Evolutionary conservation across 2,329 filamentous ascomycete species (phyloP).

Genomic region (Beauveria medogensis): DNA sequence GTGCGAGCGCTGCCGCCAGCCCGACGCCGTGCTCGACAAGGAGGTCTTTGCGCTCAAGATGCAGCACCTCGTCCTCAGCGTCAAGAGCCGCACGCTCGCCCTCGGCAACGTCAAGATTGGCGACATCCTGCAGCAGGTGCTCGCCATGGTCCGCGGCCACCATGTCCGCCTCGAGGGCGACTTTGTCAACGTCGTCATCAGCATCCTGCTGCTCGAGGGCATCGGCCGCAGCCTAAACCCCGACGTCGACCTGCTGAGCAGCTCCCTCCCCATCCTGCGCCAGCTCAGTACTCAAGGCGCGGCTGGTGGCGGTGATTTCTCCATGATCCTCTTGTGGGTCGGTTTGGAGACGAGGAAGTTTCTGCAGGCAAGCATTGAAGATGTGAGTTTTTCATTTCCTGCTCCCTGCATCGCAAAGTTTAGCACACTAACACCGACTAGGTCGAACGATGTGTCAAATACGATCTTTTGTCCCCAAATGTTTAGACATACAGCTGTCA

Average conservation of each 20-base stretch:
- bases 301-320: constrained; percentile 65
- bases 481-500: constrained; percentile 42
- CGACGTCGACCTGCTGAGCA: constrained; percentile 74
- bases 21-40: constrained; percentile 77
- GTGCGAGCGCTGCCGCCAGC: constrained; percentile 91
- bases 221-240: constrained; percentile 86
- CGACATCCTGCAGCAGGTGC: constrained; percentile 83
- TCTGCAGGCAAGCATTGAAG: constrained; percentile 82
- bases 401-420: neutral
- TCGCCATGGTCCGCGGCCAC: constrained; percentile 84
- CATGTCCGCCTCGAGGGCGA: constrained; percentile 94
- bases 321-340: constrained; percentile 85
- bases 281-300: constrained; percentile 76
- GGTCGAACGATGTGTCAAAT: constrained; percentile 86
- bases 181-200: constrained; percentile 96
- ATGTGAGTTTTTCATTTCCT: constrained; percentile 46
- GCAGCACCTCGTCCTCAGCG: constrained; percentile 87
- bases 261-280: constrained; percentile 81
- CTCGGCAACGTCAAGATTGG: constrained; percentile 94
- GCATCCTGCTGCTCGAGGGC: constrained; percentile 85
- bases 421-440: constrained; percentile 22
- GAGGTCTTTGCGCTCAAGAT: constrained; percentile 93
- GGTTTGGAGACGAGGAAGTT: constrained; percentile 84
- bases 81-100: constrained; percentile 86
- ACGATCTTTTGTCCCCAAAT: constrained; percentile 81